Evolutionary conservation across 75 land plant species (phyloP).

Genomic region (Pinus albicaulis): DNA sequence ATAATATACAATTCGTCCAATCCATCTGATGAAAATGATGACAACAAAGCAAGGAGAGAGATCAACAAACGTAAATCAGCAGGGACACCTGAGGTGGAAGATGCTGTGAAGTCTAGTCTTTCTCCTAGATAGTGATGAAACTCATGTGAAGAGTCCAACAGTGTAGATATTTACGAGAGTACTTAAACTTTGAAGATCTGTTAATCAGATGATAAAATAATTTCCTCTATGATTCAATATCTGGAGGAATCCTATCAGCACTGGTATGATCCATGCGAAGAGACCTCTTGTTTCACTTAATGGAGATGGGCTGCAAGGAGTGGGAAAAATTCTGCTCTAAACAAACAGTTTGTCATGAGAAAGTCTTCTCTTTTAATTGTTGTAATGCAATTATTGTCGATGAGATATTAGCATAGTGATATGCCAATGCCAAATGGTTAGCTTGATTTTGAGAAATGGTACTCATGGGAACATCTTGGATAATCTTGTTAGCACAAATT

Average conservation of each 20-base stretch:
- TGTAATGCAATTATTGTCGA: not conserved
- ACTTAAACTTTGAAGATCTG: too few species aligned
- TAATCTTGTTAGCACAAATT: too few species aligned
- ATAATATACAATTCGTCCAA: slow-evolving; percentile 7
- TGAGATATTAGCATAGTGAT: not conserved
- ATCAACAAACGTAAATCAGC: slow-evolving; percentile 21
- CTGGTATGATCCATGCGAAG: slow-evolving; percentile 1
- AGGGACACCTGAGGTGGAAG: slow-evolving; percentile 37
- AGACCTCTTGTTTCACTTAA: slow-evolving; percentile 9
- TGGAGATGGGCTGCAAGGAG: slow-evolving; percentile 1
- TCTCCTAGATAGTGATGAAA: slow-evolving; percentile 34
- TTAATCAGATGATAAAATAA: too few species aligned
- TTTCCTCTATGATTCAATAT: too few species aligned
- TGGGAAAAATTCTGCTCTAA: not conserved
- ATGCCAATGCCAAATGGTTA: not conserved
- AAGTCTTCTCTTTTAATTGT: not conserved
- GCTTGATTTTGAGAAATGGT: not conserved
- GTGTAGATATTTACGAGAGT: too few species aligned
- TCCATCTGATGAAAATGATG: slow-evolving; percentile 9
- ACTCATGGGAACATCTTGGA: too few species aligned
- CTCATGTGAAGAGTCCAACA: too few species aligned
- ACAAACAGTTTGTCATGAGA: not conserved
- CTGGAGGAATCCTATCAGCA: not conserved
- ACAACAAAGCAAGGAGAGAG: slow-evolving; percentile 22
- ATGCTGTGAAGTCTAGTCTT: slow-evolving; percentile 29